Evolutionary conservation across 306 rosid genomes (phyloP).

Genomic region (Cucumis melo): DNA sequence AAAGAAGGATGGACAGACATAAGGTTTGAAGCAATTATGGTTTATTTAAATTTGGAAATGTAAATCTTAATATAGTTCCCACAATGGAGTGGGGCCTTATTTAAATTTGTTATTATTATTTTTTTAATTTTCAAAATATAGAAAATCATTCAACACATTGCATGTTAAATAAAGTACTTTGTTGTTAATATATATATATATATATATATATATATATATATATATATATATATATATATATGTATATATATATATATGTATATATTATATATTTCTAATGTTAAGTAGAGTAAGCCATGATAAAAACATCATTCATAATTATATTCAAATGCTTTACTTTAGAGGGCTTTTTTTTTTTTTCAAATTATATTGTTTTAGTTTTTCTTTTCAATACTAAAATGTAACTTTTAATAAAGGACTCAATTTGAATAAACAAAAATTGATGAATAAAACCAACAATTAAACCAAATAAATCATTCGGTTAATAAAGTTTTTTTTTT

Average conservation of each 20-base stretch:
- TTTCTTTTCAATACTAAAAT: too few relatives aligned
- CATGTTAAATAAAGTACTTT: not conserved
- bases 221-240: too few relatives aligned
- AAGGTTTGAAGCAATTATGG: constrained; percentile 4
- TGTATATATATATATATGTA: too few relatives aligned
- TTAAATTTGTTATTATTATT: not conserved
- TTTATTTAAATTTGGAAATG: not conserved
- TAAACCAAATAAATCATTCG: too few relatives aligned
- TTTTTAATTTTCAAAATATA: not conserved
- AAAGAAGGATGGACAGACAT: not conserved
- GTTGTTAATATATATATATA: too few relatives aligned
- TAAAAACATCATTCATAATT: not conserved
- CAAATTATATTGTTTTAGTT: too few relatives aligned
- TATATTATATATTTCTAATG: too few relatives aligned
- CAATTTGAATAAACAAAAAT: not conserved
- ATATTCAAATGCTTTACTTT: too few relatives aligned
- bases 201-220: too few relatives aligned
- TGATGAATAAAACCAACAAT: not conserved
- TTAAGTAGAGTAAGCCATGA: too few relatives aligned
- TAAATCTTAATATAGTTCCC: not conserved
- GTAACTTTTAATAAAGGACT: not conserved
- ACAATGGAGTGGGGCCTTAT: not conserved
- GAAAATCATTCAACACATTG: not conserved
- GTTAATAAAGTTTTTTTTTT: too few relatives aligned
- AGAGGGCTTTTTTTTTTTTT: not conserved